Percentiles rank a stretch among this genome's conserved stretches.
These are phyloP conservation scores for Rosa persica DNA, from an alignment of 306 rosid genomes.

Conservation along the genomic window DNA sequence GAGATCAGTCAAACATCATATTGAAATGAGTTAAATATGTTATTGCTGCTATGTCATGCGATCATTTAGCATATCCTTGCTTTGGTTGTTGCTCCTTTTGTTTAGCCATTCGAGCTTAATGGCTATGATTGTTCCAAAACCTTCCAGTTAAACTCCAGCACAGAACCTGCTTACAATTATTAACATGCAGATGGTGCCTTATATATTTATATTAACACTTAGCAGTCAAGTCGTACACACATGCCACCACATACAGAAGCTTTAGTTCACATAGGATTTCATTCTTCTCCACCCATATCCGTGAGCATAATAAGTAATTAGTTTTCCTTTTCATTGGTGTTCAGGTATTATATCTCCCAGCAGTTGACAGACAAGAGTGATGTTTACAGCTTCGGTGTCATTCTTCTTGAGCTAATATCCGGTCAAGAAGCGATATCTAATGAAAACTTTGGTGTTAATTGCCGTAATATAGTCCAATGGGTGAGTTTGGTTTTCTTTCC, in stretches of 20 bases:
- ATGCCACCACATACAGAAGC: neutral
- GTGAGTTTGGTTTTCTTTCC: conserved; percentile 49
- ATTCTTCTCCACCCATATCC: neutral
- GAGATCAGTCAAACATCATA: neutral
- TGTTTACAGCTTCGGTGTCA: conserved; percentile 92
- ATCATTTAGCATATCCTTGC: neutral
- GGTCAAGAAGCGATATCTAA: conserved; percentile 99
- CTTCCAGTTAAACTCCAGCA: neutral
- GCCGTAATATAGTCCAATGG: conserved; percentile 96
- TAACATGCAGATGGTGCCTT: neutral
- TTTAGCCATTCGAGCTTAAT: neutral
- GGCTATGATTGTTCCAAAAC: neutral
- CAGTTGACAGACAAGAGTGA: conserved; percentile 98
- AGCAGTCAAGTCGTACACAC: neutral
- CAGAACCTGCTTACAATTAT: neutral
- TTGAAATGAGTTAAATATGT: neutral
- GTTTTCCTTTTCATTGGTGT: conserved; percentile 3
- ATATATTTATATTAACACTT: neutral
- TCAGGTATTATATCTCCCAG: conserved; percentile 94
- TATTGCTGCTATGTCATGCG: neutral
- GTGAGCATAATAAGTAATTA: neutral
- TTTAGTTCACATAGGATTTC: neutral
- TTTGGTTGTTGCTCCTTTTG: neutral
- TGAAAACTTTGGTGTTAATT: conserved; percentile 84
- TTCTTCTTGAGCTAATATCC: conserved; percentile 96